phyloP scores from a whole-genome alignment of 345 rosid genomes.

The Melaleuca quinquenervia region DNA sequence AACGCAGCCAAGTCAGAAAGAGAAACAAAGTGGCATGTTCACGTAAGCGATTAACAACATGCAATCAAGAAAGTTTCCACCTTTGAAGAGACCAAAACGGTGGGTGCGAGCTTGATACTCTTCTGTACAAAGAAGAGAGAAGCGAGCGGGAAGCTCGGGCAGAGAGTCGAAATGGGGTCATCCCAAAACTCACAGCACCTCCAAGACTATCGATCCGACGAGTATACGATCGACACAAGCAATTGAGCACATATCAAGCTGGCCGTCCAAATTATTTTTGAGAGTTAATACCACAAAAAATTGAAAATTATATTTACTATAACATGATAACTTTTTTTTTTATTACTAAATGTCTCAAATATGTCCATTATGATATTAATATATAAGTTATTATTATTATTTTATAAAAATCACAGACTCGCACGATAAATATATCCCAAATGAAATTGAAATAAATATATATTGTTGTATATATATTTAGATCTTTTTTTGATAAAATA shows the following conservation, averaged over 20 bases:
- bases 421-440: too few species aligned
- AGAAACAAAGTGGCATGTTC: neutral
- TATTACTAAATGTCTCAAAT: too few species aligned
- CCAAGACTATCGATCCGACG: rapidly evolving
- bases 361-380: too few species aligned
- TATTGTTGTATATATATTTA: too few species aligned
- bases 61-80: neutral
- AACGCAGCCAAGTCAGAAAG: neutral
- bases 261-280: neutral
- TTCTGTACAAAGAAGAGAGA: neutral
- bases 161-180: neutral
- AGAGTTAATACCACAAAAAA: too few species aligned
- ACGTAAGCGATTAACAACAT: neutral
- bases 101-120: neutral
- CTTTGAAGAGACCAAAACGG: neutral
- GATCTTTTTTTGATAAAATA: too few species aligned
- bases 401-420: too few species aligned
- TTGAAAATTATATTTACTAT: too few species aligned
- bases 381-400: too few species aligned
- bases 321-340: too few species aligned
- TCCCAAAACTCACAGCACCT: neutral
- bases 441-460: too few species aligned
- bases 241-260: neutral
- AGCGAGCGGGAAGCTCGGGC: neutral
- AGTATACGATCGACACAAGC: neutral